Conservation (phyloP, 108 stramenopile species). For the Discostella pseudostelligera region DNA sequence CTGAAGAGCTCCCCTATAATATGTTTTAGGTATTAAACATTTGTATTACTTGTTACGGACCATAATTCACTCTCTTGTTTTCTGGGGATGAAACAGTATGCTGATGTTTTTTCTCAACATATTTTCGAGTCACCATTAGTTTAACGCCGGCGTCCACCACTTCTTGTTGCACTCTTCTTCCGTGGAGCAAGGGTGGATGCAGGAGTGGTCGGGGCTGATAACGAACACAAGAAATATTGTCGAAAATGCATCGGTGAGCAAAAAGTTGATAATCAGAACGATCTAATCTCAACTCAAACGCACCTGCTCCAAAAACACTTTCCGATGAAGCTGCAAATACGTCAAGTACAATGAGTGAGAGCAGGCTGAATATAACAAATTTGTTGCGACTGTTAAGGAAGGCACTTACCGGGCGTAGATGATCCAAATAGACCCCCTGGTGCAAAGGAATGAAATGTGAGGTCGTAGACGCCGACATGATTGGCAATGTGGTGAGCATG, state of each 20-base stretch:
- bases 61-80: too few species aligned
- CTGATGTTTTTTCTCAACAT: background rate
- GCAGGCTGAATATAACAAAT: constrained; percentile 14
- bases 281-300: background rate
- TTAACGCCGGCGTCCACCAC: constrained; percentile 35
- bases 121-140: background rate
- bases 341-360: background rate
- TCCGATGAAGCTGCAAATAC: constrained; percentile 5
- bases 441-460: background rate
- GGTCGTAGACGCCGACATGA: too few species aligned
- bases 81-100: too few species aligned
- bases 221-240: background rate
- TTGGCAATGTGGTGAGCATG: too few species aligned
- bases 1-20: too few species aligned
- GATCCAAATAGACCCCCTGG: constrained; percentile 38
- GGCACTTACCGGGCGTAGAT: constrained; percentile 40
- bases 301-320: constrained; percentile 8
- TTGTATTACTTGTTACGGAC: too few species aligned
- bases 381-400: background rate
- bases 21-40: too few species aligned
- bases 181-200: constrained; percentile 43
- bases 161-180: constrained; percentile 37
- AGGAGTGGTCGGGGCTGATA: constrained; percentile 34
- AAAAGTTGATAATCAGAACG: background rate
- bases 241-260: background rate